Base-by-base conservation (phyloP, 495 filamentous ascomycete species). In the Trichoderma orchidacearum region DNA sequence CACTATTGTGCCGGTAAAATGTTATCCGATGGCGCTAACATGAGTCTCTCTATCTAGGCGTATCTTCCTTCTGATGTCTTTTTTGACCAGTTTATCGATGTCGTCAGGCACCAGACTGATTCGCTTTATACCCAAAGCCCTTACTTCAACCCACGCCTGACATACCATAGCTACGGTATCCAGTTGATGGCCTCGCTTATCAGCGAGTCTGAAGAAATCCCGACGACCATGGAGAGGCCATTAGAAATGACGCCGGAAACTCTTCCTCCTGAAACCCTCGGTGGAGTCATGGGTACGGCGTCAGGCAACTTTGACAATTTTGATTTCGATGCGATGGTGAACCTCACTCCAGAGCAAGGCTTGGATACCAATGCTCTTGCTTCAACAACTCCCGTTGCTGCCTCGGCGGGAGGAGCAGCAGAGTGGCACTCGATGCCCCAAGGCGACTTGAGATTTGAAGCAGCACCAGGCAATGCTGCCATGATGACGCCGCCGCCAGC, bases 91-190 rank as follows among this genome's bases (percentile, higher is more conserved):
- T 77, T 66, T 31, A 61, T 65, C 38, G 65, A 67, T 1, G 31
- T 60, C 25, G 66, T 70, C 5, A 65, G 71, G 41, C 28, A 53
- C 5, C 50, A 70, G 12, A 75, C 68, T 59, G 65, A 75, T 30
- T 61, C 59, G 17, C 66, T 77, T 15, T 75, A 76, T 58, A 45
- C 60, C n/a, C 53, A 65, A 55, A 63, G 17, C 35, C 56, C 59
- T 15, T 68, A 65, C 6, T 57, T 53, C 23, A 58, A 59, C 18
- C 56, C 62, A 13, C 71, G 75, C 15, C 52, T 58, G 34, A 59
- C 56, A 8, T 76, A 75, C 59, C 69, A 77, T 59, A 53, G 54
- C 8, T 60, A 67, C 25, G 70, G 67, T 34, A 62, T 76, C 28
- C 56, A 63, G 5, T 55, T 75, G 5, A 58, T 77, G 15, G 65